Percentiles rank a stretch among this genome's conserved stretches.
Evolutionary conservation across 2,329 filamentous ascomycete genomes (phyloP).

Genomic region (Fusarium penzigii): DNA sequence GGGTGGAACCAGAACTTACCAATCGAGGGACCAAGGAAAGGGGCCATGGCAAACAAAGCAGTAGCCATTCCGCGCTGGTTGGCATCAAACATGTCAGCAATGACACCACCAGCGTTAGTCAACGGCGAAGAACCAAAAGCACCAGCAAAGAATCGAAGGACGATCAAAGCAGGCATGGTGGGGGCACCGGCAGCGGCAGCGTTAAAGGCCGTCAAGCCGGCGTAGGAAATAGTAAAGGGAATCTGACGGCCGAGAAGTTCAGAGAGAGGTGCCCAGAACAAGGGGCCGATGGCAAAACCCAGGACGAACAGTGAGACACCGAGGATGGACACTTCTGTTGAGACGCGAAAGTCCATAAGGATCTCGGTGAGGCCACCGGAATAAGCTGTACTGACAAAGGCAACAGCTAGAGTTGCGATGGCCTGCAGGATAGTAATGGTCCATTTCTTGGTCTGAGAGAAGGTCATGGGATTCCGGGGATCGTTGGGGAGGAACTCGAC

Average conservation of each 20-base stretch:
- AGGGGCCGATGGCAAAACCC: constrained; percentile 61
- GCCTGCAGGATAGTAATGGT: constrained; percentile 62
- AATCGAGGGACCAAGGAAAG: constrained; percentile 63
- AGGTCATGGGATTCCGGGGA: constrained; percentile 66
- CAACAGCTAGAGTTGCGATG: constrained; percentile 66
- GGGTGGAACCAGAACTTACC: constrained; percentile 30
- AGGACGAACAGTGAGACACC: constrained; percentile 66
- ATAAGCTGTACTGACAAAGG: constrained; percentile 70
- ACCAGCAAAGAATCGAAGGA: constrained; percentile 70
- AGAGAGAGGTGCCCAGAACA: constrained; percentile 67
- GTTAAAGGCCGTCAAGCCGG: constrained; percentile 61
- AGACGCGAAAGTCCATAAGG: constrained; percentile 54
- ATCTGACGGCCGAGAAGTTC: constrained; percentile 64
- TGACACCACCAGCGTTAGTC: constrained; percentile 63
- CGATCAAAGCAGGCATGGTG: constrained; percentile 60
- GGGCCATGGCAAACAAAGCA: constrained; percentile 61
- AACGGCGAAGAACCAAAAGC: constrained; percentile 63
- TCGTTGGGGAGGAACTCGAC: constrained; percentile 70
- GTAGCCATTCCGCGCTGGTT: constrained; percentile 58
- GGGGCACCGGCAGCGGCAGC: constrained; percentile 57
- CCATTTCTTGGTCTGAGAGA: constrained; percentile 63
- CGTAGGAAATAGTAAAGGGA: constrained; percentile 61
- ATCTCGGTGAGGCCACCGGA: constrained; percentile 58
- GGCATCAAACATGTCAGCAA: constrained; percentile 63
- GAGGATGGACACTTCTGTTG: constrained; percentile 55